These are phyloP conservation scores for Lecanoromycetidae sp. DNA, from an alignment of 2,329 filamentous ascomycete genomes.

Conservation along the genomic window DNA sequence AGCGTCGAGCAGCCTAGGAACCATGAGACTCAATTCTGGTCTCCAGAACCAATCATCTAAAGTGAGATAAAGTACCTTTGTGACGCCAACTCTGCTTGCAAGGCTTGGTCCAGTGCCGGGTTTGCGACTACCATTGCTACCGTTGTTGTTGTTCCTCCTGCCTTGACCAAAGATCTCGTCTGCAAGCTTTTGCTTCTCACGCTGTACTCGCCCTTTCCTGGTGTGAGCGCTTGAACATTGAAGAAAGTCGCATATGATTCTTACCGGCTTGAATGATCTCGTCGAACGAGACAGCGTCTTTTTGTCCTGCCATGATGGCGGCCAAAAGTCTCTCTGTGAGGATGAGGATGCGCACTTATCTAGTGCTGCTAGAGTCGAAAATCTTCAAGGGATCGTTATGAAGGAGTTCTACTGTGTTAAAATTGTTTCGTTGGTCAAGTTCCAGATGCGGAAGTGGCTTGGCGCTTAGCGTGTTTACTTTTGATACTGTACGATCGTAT, in stretches of 20 bases:
- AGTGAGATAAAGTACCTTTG: conserved; percentile 35
- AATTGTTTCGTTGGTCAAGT: too few species aligned
- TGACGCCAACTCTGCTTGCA: conserved; percentile 47
- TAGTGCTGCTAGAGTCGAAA: too few species aligned
- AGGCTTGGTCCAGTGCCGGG: conserved; percentile 36
- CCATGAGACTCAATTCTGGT: conserved; percentile 1
- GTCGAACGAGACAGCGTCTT: conserved; percentile 36
- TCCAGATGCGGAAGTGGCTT: too few species aligned
- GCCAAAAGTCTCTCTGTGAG: too few species aligned
- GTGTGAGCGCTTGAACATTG: conserved; percentile 1
- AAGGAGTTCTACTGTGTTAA: too few species aligned
- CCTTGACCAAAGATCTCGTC: conserved; percentile 47
- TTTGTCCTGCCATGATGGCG: conserved; percentile 26
- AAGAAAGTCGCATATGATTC: conserved; percentile 15
- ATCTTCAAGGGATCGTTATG: too few species aligned
- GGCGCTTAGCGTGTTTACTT: too few species aligned
- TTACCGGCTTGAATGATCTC: conserved; percentile 41
- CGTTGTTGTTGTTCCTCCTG: conserved; percentile 37
- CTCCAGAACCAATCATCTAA: neutral
- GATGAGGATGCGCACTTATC: too few species aligned
- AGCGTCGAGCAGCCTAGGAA: conserved; percentile 14
- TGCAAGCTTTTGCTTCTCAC: conserved; percentile 45
- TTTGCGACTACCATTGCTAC: conserved; percentile 31
- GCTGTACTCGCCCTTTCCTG: conserved; percentile 39
- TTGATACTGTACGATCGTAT: too few species aligned